Base-by-base conservation (phyloP, 2,329 filamentous ascomycete genomes). In the Didymella exigua region DNA sequence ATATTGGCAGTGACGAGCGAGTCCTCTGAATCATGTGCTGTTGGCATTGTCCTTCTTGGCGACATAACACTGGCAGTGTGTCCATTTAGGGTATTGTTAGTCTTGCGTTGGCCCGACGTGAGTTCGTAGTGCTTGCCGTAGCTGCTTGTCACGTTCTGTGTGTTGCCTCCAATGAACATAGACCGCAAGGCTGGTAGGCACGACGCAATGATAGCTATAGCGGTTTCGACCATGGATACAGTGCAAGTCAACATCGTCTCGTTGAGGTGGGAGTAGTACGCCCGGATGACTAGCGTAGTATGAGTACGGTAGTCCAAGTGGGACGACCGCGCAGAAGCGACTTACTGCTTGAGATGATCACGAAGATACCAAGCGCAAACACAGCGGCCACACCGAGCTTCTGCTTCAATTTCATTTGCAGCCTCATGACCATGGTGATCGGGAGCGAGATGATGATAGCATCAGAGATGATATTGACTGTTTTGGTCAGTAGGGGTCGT, bases 181-280 rank as follows among this genome's bases (percentile, higher is more conserved):
- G 64, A 61, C 40, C 61, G 64, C 9, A 67, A 44, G 9, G 64
- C 64, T 10, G 75, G 75, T 0, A 77, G 71, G n/a, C 73, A 77
- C 2, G 72, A 68, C 1, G 75, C 74, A 9, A 78, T 77, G 29
- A 78, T 76, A 1, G 76, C 74, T 7, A 78, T 71, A 4, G 75
- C 62, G 4, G 56, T 61, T 42, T 67, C 64, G 13, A 66, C 56
- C 61, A 63, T 65, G 14, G 64, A 67, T n/a, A 65, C 64, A 24
- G 62, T 66, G 31, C 59, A 64, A 0, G 64, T 67, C 24, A 67
- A 42, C 63, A 67, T 66, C 2, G 61, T 66, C 30, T 67, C 49
- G 41, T 67, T 59, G 23, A 14, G 52, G 7, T 53, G 40, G 11
- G 64, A 63, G 29, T 64, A 65, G 30, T 62, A 65, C n/a, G 62